Evolutionary conservation across 2,329 filamentous ascomycete genomes (phyloP), one percentile per base, ranked within the genome.

Genomic region (Lachnellula hyalina): DNA sequence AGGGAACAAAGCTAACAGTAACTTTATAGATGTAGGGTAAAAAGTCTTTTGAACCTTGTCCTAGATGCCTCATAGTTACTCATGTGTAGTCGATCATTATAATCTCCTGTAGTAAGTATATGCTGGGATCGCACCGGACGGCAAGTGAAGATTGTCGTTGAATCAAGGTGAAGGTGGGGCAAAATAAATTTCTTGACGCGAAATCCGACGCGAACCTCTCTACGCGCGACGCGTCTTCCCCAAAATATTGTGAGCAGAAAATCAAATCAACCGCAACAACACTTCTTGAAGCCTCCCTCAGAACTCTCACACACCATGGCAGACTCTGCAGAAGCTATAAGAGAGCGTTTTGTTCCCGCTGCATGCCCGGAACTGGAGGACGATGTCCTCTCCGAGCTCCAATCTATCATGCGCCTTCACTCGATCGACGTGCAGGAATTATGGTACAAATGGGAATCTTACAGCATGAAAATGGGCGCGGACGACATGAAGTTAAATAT

Each of bases 371-470:
- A 60, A 15, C 77, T 97, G 5, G 83, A 90, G 58, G 76, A 84
- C 60, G 93, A 97, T 71, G 82, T 97, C 54, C 75, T 90, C 61
- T 76, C 80, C 51, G 92, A 96, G 74, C 77, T 99, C 62, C 81
- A 87, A 68, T 95, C 90, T 55, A 95, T 96, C 69, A 81, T 94
- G 74, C 85, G 86, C 52, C 78, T 97, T 57, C 90, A 96, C 73
- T 84, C 84, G 47, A 81, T 97, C 57, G 83, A 85, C 15, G 79
- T 85, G 35, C 86, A 97, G 70, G 94, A 97, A 69, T 78, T 97
- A 25, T 96, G 90, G 73, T 96, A 90, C 83, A 97, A 97, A 79
- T 99, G 94, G 94, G 94, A 99, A 72, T 93, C 91, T 0, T 97
- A 96, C 77, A 92, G 89, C 72, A 87, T 99, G 70, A 96, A 93